Evolutionary conservation across 2,329 filamentous ascomycete species (phyloP), one percentile per base, ranked within the genome.

Genomic region (Neocucurbitaria cava): DNA sequence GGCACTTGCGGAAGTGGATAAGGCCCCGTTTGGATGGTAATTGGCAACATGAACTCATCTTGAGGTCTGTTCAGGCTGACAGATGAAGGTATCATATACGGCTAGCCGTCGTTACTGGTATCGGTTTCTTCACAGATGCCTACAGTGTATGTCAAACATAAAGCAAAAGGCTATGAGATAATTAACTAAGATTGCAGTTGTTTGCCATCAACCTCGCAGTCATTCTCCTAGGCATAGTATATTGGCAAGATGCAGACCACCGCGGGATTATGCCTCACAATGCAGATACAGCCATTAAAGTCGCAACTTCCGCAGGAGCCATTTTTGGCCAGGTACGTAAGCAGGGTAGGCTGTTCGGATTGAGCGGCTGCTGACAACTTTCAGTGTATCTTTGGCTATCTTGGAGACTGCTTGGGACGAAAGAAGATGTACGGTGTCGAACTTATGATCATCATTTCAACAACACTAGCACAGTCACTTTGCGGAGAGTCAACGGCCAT

Each of bases 121-220:
- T 94, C 58, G 91, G 91, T 65, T 95, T 96, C 85, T 95, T 95
- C 77, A 94, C 91, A 15, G 91, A 94, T 72, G 89, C 89, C 11
- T 94, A 93, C 77, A 68, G 62, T 61, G 67, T 71, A 59, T 21
- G 61, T 43, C 18, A 17, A 17, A 28, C 15, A n/a, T 1, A 23
- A 10, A 3, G n/a, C n/a, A 17, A 23, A n/a, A 49, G 15, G 13
- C 21, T 47, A 15, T 42, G n/a, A 18, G 3, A 18, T 6, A n/a
- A n/a, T 51, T 64, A 31, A 63, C 31, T 5, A 43, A 17, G 46
- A 54, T 13, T 17, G 24, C 41, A 67, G 66, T 48, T 77, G 28
- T 95, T 95, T 75, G 87, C 88, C 7, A 71, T 90, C 52, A 74
- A 74, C 31, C 60, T 75, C 28, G 64, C 72, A 18, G 71, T 71